Percentiles rank a stretch among this genome's conserved stretches.
Evolutionary conservation across 1,284 basidiomycete species (phyloP).

Genomic region (Rhodotorula glutinis): DNA sequence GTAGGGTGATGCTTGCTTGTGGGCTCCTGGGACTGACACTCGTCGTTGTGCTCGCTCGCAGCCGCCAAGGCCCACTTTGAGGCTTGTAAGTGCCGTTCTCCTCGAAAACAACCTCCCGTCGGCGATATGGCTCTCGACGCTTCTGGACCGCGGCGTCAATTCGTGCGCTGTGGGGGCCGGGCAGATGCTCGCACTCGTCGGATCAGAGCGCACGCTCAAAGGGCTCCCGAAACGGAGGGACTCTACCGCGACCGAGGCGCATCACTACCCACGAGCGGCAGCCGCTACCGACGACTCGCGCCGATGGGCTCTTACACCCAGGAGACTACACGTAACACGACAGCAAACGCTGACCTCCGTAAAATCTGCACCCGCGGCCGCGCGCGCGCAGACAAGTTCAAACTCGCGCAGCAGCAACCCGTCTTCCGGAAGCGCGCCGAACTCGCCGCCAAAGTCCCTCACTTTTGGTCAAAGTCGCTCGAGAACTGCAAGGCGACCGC

Average conservation of each 20-base stretch:
- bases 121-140: too few species aligned
- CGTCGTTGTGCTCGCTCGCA: not conserved
- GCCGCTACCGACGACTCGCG: too few species aligned
- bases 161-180: too few species aligned
- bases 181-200: too few species aligned
- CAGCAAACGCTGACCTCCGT: too few species aligned
- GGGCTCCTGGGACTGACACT: not conserved
- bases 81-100: slow-evolving; percentile 20
- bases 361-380: too few species aligned
- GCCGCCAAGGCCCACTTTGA: slow-evolving; percentile 32
- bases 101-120: too few species aligned
- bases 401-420: slow-evolving; percentile 28
- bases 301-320: not conserved
- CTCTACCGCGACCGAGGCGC: not conserved
- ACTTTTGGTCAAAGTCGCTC: slow-evolving; percentile 39
- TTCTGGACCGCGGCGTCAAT: too few species aligned
- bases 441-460: slow-evolving; percentile 31
- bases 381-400: slow-evolving; percentile 29
- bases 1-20: not conserved
- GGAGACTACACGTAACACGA: not conserved
- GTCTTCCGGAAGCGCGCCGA: slow-evolving; percentile 32
- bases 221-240: too few species aligned
- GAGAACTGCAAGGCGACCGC: slow-evolving; percentile 19
- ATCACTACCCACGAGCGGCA: too few species aligned
- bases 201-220: too few species aligned